Evolutionary conservation across 2,329 filamentous ascomycete genomes (phyloP).

Genomic region (Ascochyta lentis): DNA sequence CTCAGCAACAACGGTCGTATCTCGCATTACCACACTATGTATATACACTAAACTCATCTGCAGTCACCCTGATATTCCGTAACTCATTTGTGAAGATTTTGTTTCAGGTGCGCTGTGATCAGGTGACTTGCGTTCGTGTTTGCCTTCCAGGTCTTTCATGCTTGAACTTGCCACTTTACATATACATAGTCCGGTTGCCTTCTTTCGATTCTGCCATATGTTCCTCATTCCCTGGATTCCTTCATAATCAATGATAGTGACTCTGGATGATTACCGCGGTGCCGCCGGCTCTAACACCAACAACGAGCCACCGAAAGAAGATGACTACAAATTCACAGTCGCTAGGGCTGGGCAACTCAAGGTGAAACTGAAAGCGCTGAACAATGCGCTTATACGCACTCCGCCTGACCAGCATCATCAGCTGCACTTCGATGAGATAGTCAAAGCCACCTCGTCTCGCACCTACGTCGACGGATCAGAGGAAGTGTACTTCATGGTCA

Average conservation of each 20-base stretch:
- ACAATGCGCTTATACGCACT: conserved; percentile 12
- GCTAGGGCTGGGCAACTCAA: conserved; percentile 28
- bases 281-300: not conserved
- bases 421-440: conserved; percentile 5
- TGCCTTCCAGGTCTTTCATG: not conserved
- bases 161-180: not conserved
- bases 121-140: not conserved
- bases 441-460: not conserved
- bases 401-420: conserved; percentile 1
- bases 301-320: not conserved
- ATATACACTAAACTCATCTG: not conserved
- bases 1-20: not conserved
- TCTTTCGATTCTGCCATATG: not conserved
- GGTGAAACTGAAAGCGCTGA: conserved; percentile 30
- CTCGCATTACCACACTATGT: not conserved
- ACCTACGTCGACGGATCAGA: conserved; percentile 28
- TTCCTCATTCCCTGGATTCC: not conserved
- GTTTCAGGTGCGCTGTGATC: not conserved
- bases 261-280: conserved; percentile 7
- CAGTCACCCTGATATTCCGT: too few species aligned
- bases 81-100: not conserved
- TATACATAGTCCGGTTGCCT: not conserved
- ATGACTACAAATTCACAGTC: conserved; percentile 23
- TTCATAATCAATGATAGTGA: conserved; percentile 3
- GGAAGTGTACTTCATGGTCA: conserved; percentile 26